Conservation (phyloP, 2,329 filamentous ascomycete genomes). For the Peltaster fructicola region DNA sequence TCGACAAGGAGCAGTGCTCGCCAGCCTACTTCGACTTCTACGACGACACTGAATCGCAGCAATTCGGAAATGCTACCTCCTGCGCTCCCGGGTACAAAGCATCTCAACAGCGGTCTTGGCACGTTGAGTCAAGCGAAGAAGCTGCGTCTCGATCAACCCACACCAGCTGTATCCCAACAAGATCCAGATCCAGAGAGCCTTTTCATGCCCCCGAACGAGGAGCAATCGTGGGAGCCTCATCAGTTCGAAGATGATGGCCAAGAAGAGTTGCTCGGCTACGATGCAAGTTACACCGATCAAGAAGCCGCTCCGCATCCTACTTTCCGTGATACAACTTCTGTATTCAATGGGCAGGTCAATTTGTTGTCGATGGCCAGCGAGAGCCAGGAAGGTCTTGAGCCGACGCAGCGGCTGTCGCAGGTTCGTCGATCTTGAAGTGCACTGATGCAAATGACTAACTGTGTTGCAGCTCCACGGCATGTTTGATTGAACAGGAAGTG, state of each 20-base stretch:
- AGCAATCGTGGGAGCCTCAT: conserved; percentile 54
- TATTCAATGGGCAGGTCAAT: no score
- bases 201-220: conserved; percentile 55
- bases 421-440: conserved; percentile 26
- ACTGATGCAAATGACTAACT: conserved; percentile 8
- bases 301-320: conserved; percentile 24
- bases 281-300: conserved; percentile 47
- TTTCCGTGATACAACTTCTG: no score
- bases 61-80: conserved; percentile 26
- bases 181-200: conserved; percentile 48
- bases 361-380: no score
- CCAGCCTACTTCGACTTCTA: conserved; percentile 10
- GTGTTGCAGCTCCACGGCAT: conserved; percentile 18
- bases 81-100: conserved; percentile 16
- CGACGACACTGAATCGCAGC: conserved; percentile 5
- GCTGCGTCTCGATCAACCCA: conserved; percentile 9
- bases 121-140: conserved; percentile 13
- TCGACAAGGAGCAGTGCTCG: conserved; percentile 15
- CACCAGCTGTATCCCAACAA: conserved; percentile 31
- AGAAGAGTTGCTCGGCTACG: conserved; percentile 55
- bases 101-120: conserved; percentile 16
- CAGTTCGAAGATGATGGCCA: conserved; percentile 46
- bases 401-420: conserved; percentile 58
- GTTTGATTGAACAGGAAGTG: conserved; percentile 18
- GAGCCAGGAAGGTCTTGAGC: conserved; percentile 35